Base-by-base conservation (phyloP, 768 basidiomycete species). In the Trametes cubensis region DNA sequence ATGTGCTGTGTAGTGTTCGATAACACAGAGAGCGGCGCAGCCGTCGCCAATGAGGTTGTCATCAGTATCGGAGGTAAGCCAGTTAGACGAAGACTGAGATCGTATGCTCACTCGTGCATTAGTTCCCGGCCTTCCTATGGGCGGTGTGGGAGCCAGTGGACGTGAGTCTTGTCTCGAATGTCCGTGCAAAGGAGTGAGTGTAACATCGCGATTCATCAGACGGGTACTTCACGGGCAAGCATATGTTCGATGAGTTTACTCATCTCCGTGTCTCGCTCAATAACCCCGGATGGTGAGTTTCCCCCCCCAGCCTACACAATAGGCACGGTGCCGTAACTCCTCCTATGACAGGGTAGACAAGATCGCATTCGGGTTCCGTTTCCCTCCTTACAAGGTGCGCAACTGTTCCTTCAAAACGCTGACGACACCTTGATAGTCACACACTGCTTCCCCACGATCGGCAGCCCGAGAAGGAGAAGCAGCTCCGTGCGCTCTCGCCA, bases 191-290 rank as follows among this genome's bases (percentile, higher is more conserved):
- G 5, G 2, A n/a, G 26, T 2, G 14, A 13, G 15, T 45, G 17
- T 21, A 48, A 1, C 46, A 20, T 51, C 15, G 39, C 45, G 40
- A 44, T 52, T 26, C 20, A n/a, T 10, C 78, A 63, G 85, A 90
- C 15, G 65, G 65, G 0, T 76, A 79, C 54, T 84, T 88, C 68
- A 83, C 85, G 3, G 87, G 91, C 25, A 90, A 90, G 69, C 87
- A 76, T 67, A 75, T 78, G 6, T 94, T 92, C 65, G 87, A 90
- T 58, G 76, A 81, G 69, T 93, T 94, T 74, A 91, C 89, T 2
- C 90, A 92, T 68, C 63, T 81, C 18, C 81, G 92, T 54, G 69
- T 85, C 6, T 82, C 86, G 0, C 44, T 81, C 10, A 75, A 79
- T 62, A 73, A 70, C 0, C 81, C 77, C 34, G 58, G 69, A 55